phyloP scores from a whole-genome alignment of 208 protist species.

The Eutreptiella sp. region DNA sequence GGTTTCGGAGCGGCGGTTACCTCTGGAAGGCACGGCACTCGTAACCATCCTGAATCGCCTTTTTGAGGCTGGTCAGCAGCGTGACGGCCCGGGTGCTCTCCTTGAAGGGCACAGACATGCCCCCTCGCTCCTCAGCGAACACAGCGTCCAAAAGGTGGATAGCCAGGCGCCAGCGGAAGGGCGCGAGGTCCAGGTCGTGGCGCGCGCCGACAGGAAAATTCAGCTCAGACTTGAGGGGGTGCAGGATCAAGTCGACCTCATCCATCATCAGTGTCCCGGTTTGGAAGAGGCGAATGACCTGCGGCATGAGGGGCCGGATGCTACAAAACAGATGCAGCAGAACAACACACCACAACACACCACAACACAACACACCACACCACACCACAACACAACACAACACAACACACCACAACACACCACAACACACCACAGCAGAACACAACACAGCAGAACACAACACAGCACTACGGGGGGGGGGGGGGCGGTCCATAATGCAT shows the following conservation, averaged over 20 bases:
- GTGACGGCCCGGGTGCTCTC: conserved; percentile 2
- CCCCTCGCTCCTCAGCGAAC: conserved; percentile 1
- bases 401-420: too few species aligned
- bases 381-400: too few species aligned
- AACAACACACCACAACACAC: too few species aligned
- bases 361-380: too few species aligned
- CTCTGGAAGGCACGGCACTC: not conserved
- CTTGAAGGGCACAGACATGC: conserved; percentile 15
- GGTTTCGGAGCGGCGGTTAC: too few species aligned
- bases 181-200: conserved; percentile 33
- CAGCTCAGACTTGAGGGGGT: conserved; percentile 45
- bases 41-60: conserved; percentile 9
- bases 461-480: too few species aligned
- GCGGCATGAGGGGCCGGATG: too few species aligned
- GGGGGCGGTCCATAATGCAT: too few species aligned
- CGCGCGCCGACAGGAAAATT: conserved; percentile 45
- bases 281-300: too few species aligned
- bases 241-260: conserved; percentile 44
- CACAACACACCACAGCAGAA: too few species aligned
- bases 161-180: conserved; percentile 40
- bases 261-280: conserved; percentile 31
- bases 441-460: too few species aligned
- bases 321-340: too few species aligned
- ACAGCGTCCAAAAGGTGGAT: conserved; percentile 38
- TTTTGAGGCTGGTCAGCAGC: conserved; percentile 1